Conservation (phyloP, 2,329 filamentous ascomycete genomes). For the Fusarium coffeatum region DNA sequence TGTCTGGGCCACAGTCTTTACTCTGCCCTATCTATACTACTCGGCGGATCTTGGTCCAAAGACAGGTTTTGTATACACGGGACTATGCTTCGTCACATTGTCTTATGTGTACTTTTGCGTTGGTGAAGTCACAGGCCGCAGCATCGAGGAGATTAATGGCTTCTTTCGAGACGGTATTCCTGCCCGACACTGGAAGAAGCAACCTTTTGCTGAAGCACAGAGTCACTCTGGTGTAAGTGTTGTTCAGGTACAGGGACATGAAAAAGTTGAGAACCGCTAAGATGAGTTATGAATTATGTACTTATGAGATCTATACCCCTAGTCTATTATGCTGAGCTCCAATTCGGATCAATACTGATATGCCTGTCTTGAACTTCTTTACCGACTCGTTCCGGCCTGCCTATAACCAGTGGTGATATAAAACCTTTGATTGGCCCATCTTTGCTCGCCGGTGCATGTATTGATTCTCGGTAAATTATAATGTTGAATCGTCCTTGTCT, state of each 20-base stretch:
- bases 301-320: slow-evolving; percentile 4
- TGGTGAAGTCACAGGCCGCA: slow-evolving; percentile 46
- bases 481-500: neutral
- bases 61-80: slow-evolving; percentile 54
- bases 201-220: slow-evolving; percentile 31
- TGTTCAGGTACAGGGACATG: slow-evolving; percentile 6
- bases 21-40: slow-evolving; percentile 57
- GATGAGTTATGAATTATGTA: slow-evolving; percentile 3
- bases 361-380: neutral
- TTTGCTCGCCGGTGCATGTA: neutral
- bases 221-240: neutral
- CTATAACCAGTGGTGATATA: slow-evolving; percentile 5
- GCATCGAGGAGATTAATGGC: slow-evolving; percentile 48
- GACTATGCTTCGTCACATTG: slow-evolving; percentile 48
- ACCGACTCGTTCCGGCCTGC: neutral
- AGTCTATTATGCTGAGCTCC: neutral
- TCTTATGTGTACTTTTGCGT: slow-evolving; percentile 55
- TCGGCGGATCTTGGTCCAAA: slow-evolving; percentile 52
- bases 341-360: neutral
- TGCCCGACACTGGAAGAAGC: slow-evolving; percentile 44
- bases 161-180: slow-evolving; percentile 46
- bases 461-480: neutral
- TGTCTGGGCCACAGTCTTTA: slow-evolving; percentile 56
- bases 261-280: neutral
- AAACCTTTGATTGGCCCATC: neutral